These are phyloP conservation scores for Phytophthora meadii DNA, from an alignment of 352 stramenopile species.

Conservation along the genomic window DNA sequence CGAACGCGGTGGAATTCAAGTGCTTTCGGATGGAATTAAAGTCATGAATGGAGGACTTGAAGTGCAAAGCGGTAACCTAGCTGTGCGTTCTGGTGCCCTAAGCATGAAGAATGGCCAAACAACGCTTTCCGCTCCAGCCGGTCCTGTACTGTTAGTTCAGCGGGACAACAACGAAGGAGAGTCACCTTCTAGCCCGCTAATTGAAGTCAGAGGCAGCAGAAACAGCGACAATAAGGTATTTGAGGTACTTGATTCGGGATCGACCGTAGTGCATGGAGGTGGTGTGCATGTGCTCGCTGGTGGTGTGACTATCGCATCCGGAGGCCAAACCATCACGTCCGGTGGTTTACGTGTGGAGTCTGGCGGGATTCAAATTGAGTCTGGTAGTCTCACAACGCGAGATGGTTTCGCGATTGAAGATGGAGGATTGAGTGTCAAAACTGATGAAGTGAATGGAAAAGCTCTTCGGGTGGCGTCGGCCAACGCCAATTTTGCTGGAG, in stretches of 20 bases:
- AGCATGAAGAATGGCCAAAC: slow-evolving; percentile 52
- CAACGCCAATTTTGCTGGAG: slow-evolving; percentile 59
- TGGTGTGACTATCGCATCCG: slow-evolving; percentile 60
- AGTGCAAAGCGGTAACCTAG: slow-evolving; percentile 52
- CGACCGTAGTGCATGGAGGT: slow-evolving; percentile 59
- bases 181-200: slow-evolving; percentile 32
- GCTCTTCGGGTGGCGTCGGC: slow-evolving; percentile 52
- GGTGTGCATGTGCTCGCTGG: slow-evolving; percentile 60
- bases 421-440: slow-evolving; percentile 64
- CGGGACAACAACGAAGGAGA: slow-evolving; percentile 19
- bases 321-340: slow-evolving; percentile 66
- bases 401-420: slow-evolving; percentile 70
- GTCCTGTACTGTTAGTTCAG: slow-evolving; percentile 37
- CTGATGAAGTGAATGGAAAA: slow-evolving; percentile 48
- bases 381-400: slow-evolving; percentile 51
- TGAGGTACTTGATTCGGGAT: slow-evolving; percentile 59
- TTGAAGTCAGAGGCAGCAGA: slow-evolving; percentile 37
- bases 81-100: slow-evolving; percentile 46
- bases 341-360: slow-evolving; percentile 63
- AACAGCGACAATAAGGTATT: slow-evolving; percentile 48
- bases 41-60: slow-evolving; percentile 50
- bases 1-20: slow-evolving; percentile 61
- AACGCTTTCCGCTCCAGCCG: slow-evolving; percentile 26
- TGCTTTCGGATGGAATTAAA: slow-evolving; percentile 63
- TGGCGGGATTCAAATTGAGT: slow-evolving; percentile 63